These are phyloP conservation scores for Epichloe brachyelytri DNA, from an alignment of 2,329 filamentous ascomycete genomes.

Conservation along the genomic window DNA sequence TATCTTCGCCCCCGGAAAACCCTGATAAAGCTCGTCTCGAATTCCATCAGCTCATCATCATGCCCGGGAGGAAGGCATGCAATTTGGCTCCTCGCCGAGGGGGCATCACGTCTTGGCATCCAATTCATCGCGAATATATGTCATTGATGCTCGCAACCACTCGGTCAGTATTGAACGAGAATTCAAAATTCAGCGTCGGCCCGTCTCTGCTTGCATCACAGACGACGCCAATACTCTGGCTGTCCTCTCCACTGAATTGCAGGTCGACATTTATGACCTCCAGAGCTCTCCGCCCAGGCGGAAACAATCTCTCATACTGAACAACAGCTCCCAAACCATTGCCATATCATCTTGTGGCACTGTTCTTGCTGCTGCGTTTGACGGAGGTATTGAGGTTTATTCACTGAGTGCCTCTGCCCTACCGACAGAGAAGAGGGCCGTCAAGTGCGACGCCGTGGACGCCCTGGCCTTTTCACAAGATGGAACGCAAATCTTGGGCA, in stretches of 20 bases:
- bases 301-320: constrained; percentile 62
- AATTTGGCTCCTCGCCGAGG: constrained; percentile 65
- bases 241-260: constrained; percentile 68
- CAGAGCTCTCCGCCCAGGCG: constrained; percentile 50
- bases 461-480: constrained; percentile 63
- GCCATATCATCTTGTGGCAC: constrained; percentile 70
- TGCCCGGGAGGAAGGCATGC: constrained; percentile 76
- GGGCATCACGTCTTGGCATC: constrained; percentile 67
- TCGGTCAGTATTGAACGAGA: constrained; percentile 57
- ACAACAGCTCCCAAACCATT: constrained; percentile 66
- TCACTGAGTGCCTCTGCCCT: constrained; percentile 53
- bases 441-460: constrained; percentile 68
- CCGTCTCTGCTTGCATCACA: constrained; percentile 63
- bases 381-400: constrained; percentile 79
- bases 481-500: constrained; percentile 66
- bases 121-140: constrained; percentile 74
- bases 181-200: constrained; percentile 65
- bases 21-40: constrained; percentile 68
- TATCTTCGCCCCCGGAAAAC: constrained; percentile 60
- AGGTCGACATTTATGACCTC: constrained; percentile 77
- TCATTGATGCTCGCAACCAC: constrained; percentile 53
- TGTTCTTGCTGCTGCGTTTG: constrained; percentile 73
- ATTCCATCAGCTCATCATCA: constrained; percentile 71
- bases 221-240: constrained; percentile 67
- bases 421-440: constrained; percentile 55